A percentile compares a stretch with the other conserved stretches of the same genome.
phyloP scores from a whole-genome alignment of 2,329 filamentous ascomycete species.

The Fusarium multiceps region DNA sequence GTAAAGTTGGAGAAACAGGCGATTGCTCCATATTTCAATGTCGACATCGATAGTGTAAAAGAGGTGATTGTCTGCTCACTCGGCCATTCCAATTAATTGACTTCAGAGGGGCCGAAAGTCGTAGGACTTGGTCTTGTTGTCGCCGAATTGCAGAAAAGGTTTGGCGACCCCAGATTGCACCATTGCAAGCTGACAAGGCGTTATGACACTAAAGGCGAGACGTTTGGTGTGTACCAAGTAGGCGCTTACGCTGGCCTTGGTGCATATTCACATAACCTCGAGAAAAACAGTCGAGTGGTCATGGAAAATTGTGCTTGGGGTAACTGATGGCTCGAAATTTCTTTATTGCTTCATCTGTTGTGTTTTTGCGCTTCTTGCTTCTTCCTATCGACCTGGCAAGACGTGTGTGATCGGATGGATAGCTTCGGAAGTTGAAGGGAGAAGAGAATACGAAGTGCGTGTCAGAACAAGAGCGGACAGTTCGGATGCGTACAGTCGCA shows the following conservation, averaged over 20 bases:
- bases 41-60: slow-evolving; percentile 43
- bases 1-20: slow-evolving; percentile 3
- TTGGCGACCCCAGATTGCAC: slow-evolving; percentile 46
- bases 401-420: slow-evolving; percentile 8
- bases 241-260: slow-evolving; percentile 14
- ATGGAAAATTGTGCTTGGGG: background rate
- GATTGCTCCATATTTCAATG: slow-evolving; percentile 41
- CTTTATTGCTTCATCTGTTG: slow-evolving; percentile 1
- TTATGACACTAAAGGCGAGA: slow-evolving; percentile 39
- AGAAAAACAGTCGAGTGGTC: background rate
- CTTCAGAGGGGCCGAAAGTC: background rate
- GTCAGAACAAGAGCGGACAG: slow-evolving; percentile 18
- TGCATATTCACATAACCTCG: slow-evolving; percentile 10
- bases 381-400: background rate
- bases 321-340: background rate
- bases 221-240: slow-evolving; percentile 34
- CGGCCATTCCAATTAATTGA: slow-evolving; percentile 13
- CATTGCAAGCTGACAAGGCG: slow-evolving; percentile 47
- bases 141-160: slow-evolving; percentile 34
- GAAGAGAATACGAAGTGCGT: slow-evolving; percentile 23
- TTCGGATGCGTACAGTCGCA: slow-evolving; percentile 33
- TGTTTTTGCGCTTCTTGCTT: background rate
- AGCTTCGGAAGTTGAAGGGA: slow-evolving; percentile 8
- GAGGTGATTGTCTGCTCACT: slow-evolving; percentile 36
- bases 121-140: slow-evolving; percentile 1